Percentiles rank a stretch among this genome's conserved stretches.
Evolutionary conservation across 805 yeast genomes (phyloP).

Genomic region (Yamadazyma sp.): DNA sequence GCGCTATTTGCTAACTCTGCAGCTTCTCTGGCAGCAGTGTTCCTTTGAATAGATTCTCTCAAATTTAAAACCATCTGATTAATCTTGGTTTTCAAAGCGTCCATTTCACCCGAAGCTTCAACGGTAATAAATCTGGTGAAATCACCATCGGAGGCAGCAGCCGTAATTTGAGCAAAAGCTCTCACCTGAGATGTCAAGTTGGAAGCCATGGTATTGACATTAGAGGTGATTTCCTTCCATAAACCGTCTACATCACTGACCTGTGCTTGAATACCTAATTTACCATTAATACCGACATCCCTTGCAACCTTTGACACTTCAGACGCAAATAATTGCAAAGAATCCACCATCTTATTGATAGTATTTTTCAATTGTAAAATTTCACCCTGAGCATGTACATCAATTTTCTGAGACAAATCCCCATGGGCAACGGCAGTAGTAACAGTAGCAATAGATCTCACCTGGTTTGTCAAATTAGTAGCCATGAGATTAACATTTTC

Average conservation of each 20-base stretch:
- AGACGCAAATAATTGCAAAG: slow-evolving; percentile 80
- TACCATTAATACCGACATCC: slow-evolving; percentile 92
- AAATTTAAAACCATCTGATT: slow-evolving; percentile 84
- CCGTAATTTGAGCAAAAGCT: slow-evolving; percentile 91
- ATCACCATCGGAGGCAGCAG: slow-evolving; percentile 93
- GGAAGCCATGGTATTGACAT: slow-evolving; percentile 93
- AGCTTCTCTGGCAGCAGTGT: slow-evolving; percentile 91
- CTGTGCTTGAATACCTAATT: slow-evolving; percentile 88
- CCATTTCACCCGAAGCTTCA: slow-evolving; percentile 92
- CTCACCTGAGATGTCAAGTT: slow-evolving; percentile 89
- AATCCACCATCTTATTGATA: slow-evolving; percentile 90
- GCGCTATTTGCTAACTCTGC: slow-evolving; percentile 89
- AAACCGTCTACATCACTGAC: slow-evolving; percentile 87
- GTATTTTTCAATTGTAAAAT: slow-evolving; percentile 82
- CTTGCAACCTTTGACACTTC: slow-evolving; percentile 90
- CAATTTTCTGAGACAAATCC: slow-evolving; percentile 80
- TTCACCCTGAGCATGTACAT: slow-evolving; percentile 89
- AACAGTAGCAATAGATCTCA: slow-evolving; percentile 84
- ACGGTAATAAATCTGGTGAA: slow-evolving; percentile 88
- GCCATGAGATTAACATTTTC: slow-evolving; percentile 50
- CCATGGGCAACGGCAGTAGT: slow-evolving; percentile 93
- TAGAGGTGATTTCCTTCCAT: slow-evolving; percentile 89
- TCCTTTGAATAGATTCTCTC: slow-evolving; percentile 86
- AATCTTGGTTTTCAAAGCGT: slow-evolving; percentile 60
- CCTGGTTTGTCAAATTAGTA: slow-evolving; percentile 64